Percentiles rank a stretch among this genome's conserved stretches.
phyloP scores from a whole-genome alignment of 768 basidiomycete genomes.

The Russula olivacea region DNA sequence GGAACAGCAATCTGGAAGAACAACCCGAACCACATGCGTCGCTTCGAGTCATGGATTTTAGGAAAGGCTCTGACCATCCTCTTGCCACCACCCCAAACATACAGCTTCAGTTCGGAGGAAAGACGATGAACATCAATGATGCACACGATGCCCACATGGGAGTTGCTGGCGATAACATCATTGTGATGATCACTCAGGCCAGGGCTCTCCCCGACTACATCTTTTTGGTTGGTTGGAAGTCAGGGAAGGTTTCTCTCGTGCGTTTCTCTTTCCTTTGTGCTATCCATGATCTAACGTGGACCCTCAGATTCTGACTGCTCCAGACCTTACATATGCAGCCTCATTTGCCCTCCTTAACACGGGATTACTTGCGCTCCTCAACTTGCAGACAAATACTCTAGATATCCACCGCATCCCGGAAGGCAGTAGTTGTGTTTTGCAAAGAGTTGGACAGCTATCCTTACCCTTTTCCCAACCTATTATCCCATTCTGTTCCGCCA shows the following conservation, averaged over 20 bases:
- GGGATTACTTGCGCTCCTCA: constrained; percentile 8
- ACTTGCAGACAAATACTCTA: constrained; percentile 6
- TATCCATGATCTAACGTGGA: neutral
- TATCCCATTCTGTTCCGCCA: neutral
- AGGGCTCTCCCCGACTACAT: constrained; percentile 14
- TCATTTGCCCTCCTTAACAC: constrained; percentile 19
- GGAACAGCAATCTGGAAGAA: constrained; percentile 10
- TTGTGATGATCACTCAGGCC: constrained; percentile 18
- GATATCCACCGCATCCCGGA: constrained; percentile 12
- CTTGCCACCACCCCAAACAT: constrained; percentile 9
- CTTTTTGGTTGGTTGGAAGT: constrained; percentile 17
- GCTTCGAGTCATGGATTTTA: constrained; percentile 13
- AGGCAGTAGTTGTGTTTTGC: neutral
- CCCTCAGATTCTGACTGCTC: constrained; percentile 10
- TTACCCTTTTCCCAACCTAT: constrained; percentile 3
- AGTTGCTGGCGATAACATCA: constrained; percentile 8
- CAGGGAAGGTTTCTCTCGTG: constrained; percentile 9
- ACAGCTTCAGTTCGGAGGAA: constrained; percentile 10
- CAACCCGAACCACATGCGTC: constrained; percentile 9
- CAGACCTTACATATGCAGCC: constrained; percentile 19
- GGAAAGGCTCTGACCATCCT: constrained; percentile 10
- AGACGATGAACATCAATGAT: neutral
- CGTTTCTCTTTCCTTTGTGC: neutral
- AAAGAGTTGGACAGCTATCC: constrained; percentile 4
- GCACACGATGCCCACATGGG: constrained; percentile 15